Base-by-base conservation (phyloP, 257 asterid genomes). In the Plectranthus barbatus region DNA sequence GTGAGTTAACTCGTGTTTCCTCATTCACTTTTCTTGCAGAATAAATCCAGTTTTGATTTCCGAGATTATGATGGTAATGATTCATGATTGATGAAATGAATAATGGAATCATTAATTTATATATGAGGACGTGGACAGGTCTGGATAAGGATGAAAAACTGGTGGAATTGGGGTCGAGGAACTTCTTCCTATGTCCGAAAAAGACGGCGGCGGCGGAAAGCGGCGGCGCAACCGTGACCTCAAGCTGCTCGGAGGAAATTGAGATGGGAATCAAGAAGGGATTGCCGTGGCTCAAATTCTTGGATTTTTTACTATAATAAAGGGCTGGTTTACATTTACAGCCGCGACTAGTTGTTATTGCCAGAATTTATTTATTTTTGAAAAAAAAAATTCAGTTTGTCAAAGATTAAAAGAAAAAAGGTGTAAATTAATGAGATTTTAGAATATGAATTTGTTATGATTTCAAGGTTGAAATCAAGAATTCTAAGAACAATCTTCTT, bases 141-240 rank as follows among this genome's bases (percentile, higher is more conserved):
- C 73, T 91, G 78, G 64, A 76, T 56, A 66, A 84, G 60, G 76
- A 72, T 66, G 85, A 78, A 60, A 87, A 79, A 68, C 63, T 86
- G 69, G 71, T 72, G 48, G 74, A 46, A 18, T 55, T 91, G 82
- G 96, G 97, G 4, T 87, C 97, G 24, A 84, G 97, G 66, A 87
- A 88, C 81, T 87, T 91, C 69, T 91, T 85, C 40, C 68, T 91
- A 13, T 86, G 90, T 73, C 84, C 87, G 6, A 81, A 37, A 29
- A 39, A 10, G 66, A 14, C 44, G 46, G 63, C 49, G 46, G 63
- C 49, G 54, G 45, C 34, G 9, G 75, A 52, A 3, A 45, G 53
- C 6, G 62, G 66, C 3, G 68, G 53, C 44, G 66, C 67, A 2
- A 42, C 52, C n/a, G 59, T 64, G 58, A 11, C 76, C 9, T 60